Evolutionary conservation across 2,329 filamentous ascomycete species (phyloP), one percentile per base, ranked within the genome.

Genomic region (Neurospora crassa): DNA sequence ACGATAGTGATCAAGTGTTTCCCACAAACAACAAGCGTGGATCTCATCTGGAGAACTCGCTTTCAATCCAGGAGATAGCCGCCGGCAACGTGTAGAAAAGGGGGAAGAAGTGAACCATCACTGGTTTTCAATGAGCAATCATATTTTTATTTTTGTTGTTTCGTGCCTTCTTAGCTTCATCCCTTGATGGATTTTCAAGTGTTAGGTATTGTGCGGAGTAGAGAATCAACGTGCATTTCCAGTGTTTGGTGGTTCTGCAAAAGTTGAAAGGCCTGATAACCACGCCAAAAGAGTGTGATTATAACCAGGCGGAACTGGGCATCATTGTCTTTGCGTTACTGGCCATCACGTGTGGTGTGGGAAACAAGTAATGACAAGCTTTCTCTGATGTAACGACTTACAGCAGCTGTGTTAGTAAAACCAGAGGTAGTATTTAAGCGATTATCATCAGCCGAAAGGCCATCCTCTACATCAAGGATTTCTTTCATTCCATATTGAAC

Each of bases 321-420:
- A 7, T 18, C 1, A 5, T 37, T 18, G 6, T 18, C 24, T 37
- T 18, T 37, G 72, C 74, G 77, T 76, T 76, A 77, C 74, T 74
- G 73, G 72, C 72, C 70, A 76, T 71, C 74, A 74, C 72, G 40
- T 70, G 74, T 70, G 70, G 70, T 47, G 8, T 53, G 24, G 24
- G 24, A 29, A 29, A 53, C 47, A 24, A 53, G 47, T 16, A 14
- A 8, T 16, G 47, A 16, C 20, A 53, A 16, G 6, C 12, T 53
- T 29, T 24, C 20, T 53, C 20, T 16, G 20, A 3, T 16, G 16
- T 43, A 37, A 8, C 7, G 41, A 10, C 41, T 43, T 7, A 18
- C 11, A 45, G 8, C 11, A 29, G 14, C 20, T 16, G 2, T 29
- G 20, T 53, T 24, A 29, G 45, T 29, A 29, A 12, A 53, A 53